Conservation (phyloP, 2,329 filamentous ascomycete species). For the Clonostachys sp. region DNA sequence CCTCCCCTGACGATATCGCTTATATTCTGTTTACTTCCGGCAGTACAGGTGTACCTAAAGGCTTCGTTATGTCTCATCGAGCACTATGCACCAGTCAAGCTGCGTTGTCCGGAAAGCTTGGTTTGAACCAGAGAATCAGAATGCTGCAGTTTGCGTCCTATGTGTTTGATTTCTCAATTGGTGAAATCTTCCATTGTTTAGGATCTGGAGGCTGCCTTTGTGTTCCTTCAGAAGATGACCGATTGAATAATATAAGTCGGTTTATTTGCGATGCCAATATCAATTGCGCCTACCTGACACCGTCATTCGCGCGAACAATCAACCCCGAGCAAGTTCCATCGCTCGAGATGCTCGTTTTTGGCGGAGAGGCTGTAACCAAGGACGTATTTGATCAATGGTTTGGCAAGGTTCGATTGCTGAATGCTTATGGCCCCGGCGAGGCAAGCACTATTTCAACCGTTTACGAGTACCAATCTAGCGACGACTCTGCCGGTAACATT, state of each 20-base stretch:
- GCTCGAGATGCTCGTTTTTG: conserved; percentile 2
- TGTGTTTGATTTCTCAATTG: not conserved
- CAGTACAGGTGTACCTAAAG: conserved; percentile 11
- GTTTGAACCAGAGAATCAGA: conserved; percentile 27
- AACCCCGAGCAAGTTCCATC: not conserved
- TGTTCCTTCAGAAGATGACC: not conserved
- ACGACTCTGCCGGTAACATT: not conserved
- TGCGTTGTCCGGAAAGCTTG: not conserved
- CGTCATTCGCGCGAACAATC: not conserved
- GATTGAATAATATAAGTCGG: not conserved
- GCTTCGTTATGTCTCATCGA: conserved; percentile 10
- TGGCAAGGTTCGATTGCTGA: conserved; percentile 1
- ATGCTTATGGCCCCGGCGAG: conserved; percentile 6
- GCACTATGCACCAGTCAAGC: conserved; percentile 1
- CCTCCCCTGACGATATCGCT: conserved; percentile 1
- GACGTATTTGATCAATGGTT: conserved; percentile 5
- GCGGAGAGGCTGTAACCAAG: conserved; percentile 3
- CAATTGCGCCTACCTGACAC: not conserved
- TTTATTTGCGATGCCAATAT: not conserved
- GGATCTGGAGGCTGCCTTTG: not conserved
- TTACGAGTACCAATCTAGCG: not conserved
- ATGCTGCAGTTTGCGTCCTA: conserved; percentile 16
- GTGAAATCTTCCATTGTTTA: not conserved
- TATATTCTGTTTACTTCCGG: conserved; percentile 13
- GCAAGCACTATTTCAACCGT: conserved; percentile 2